Evolutionary conservation across 768 basidiomycete species (phyloP).

Genomic region (Rhodotorula graminis): DNA sequence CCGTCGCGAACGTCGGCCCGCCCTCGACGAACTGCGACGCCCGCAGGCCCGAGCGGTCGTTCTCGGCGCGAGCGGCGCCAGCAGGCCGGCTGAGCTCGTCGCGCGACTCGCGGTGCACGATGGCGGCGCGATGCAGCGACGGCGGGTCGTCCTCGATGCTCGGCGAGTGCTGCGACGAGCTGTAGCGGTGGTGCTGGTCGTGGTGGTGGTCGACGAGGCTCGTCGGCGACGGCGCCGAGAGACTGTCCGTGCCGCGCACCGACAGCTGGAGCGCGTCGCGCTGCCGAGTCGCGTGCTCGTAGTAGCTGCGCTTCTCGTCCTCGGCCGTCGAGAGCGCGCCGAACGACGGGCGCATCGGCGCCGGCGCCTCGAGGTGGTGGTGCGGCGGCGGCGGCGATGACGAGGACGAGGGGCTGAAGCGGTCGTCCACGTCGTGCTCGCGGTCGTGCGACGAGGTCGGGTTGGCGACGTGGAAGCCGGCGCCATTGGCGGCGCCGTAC

Average conservation of each 20-base stretch:
- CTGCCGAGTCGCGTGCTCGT: conserved; percentile 14
- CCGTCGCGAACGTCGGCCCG: not conserved
- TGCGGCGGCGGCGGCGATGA: not conserved
- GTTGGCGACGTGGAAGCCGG: conserved; percentile 13
- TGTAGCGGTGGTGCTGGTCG: too few species aligned
- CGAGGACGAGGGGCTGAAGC: not conserved
- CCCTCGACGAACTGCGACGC: not conserved
- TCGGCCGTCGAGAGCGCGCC: conserved; percentile 9
- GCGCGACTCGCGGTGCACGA: not conserved
- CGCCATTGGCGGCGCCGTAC: not conserved
- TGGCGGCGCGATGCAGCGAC: not conserved
- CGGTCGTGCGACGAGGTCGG: not conserved
- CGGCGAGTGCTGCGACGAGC: not conserved
- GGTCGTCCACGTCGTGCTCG: not conserved
- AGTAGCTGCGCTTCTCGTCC: conserved; percentile 23
- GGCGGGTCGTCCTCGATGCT: not conserved
- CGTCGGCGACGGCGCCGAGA: not conserved
- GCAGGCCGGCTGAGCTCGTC: not conserved
- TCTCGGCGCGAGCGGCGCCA: not conserved
- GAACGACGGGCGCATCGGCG: not conserved
- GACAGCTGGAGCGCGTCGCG: conserved; percentile 19
- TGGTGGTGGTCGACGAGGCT: not conserved
- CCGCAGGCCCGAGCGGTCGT: not conserved
- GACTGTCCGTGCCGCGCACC: not conserved
- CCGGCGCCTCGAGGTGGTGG: not conserved